A percentile compares a stretch with the other conserved stretches of the same genome.
These are phyloP conservation scores for Terana coerulea DNA, from an alignment of 768 basidiomycete species.

Conservation along the genomic window DNA sequence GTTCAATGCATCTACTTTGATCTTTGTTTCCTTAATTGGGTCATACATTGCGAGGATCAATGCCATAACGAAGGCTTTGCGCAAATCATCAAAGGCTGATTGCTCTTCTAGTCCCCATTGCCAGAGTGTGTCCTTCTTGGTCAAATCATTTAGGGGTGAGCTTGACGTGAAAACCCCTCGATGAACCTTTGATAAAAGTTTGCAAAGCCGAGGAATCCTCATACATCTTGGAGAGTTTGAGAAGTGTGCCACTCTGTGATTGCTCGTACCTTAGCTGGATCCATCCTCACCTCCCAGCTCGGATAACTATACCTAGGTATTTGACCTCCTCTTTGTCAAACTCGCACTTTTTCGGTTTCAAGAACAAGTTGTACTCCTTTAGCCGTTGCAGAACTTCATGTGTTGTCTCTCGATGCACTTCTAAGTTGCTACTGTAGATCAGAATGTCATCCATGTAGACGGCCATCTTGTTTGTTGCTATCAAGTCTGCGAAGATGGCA, in stretches of 20 bases:
- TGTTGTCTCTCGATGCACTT: constrained; percentile 17
- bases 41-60: not conserved
- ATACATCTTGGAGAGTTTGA: no score
- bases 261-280: constrained; percentile 29
- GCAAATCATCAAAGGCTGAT: not conserved
- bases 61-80: not conserved
- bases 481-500: constrained; percentile 28
- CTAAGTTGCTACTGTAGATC: constrained; percentile 15
- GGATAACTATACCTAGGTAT: constrained; percentile 31
- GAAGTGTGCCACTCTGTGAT: no score
- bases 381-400: constrained; percentile 26
- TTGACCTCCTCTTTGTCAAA: constrained; percentile 25
- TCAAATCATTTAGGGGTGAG: constrained; percentile 18
- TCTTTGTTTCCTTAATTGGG: not conserved
- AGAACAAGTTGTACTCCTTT: constrained; percentile 29
- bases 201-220: constrained; percentile 25
- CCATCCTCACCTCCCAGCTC: constrained; percentile 25
- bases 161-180: constrained; percentile 23
- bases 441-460: constrained; percentile 44
- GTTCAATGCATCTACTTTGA: not conserved
- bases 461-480: constrained; percentile 31
- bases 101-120: not conserved
- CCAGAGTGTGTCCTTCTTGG: constrained; percentile 6
- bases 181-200: constrained; percentile 33
- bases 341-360: constrained; percentile 36